Evolutionary conservation across 1,284 basidiomycete species (phyloP).

Genomic region (Mycosarcoma mackinlayi): DNA sequence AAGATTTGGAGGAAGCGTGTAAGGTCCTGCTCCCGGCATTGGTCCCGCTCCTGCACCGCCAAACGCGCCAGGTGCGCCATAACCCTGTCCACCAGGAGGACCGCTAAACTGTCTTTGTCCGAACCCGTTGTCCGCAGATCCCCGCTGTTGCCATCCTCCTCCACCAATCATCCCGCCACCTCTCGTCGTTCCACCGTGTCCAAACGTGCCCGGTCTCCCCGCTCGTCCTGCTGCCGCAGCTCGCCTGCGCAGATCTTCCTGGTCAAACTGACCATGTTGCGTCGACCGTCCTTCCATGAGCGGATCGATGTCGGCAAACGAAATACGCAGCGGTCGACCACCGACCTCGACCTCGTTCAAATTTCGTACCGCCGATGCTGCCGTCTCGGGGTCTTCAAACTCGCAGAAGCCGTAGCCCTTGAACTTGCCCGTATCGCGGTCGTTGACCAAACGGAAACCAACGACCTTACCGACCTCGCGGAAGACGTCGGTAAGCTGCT

Average conservation of each 20-base stretch:
- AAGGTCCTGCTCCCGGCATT: constrained; percentile 36
- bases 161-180: constrained; percentile 19
- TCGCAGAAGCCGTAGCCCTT: constrained; percentile 98
- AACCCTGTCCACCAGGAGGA: constrained; percentile 15
- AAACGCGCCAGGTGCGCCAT: constrained; percentile 31
- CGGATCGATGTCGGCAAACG: constrained; percentile 73
- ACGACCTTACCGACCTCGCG: constrained; percentile 65
- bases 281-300: constrained; percentile 62
- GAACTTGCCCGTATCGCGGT: constrained; percentile 92
- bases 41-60: constrained; percentile 22
- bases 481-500: constrained; percentile 66
- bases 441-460: constrained; percentile 76
- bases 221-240: constrained; percentile 40
- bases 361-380: constrained; percentile 84
- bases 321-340: constrained; percentile 84
- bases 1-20: constrained; percentile 73
- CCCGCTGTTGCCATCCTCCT: constrained; percentile 36
- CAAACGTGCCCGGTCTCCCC: constrained; percentile 46
- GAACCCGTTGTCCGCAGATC: constrained; percentile 26
- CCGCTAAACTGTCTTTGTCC: constrained; percentile 27
- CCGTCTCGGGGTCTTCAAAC: constrained; percentile 94
- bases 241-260: constrained; percentile 42
- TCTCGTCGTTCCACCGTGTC: constrained; percentile 27
- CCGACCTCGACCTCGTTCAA: constrained; percentile 82
- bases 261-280: constrained; percentile 58